Conservation (phyloP, 495 filamentous ascomycete genomes). For the Penicillium chermesinum region DNA sequence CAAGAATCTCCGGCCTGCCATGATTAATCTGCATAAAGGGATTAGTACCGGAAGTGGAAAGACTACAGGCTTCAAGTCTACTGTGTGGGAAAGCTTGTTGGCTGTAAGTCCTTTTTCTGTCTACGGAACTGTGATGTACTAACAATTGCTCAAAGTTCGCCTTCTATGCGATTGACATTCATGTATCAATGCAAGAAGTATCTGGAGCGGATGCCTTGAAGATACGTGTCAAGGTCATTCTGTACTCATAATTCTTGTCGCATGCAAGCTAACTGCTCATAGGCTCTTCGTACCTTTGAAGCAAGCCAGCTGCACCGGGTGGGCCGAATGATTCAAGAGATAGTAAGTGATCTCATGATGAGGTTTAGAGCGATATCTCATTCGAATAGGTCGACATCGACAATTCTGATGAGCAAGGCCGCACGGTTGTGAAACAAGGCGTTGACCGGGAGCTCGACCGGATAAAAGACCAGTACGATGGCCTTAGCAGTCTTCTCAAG, state of each 20-base stretch:
- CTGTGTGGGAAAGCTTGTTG: conserved; percentile 66
- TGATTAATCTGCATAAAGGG: conserved; percentile 71
- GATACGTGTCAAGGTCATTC: conserved; percentile 54
- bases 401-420: conserved; percentile 64
- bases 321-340: conserved; percentile 64
- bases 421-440: conserved; percentile 67
- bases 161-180: conserved; percentile 63
- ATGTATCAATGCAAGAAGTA: conserved; percentile 59
- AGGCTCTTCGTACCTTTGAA: conserved; percentile 44
- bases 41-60: conserved; percentile 58
- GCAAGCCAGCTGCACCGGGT: conserved; percentile 53
- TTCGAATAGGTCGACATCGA: conserved; percentile 70
- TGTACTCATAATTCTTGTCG: neutral
- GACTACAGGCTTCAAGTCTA: conserved; percentile 53
- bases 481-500: conserved; percentile 67
- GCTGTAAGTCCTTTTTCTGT: conserved; percentile 30
- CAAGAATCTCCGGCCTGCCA: conserved; percentile 69
- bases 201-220: conserved; percentile 47
- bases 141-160: conserved; percentile 45
- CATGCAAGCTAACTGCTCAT: conserved; percentile 7
- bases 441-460: conserved; percentile 73
- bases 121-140: neutral
- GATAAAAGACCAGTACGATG: conserved; percentile 71
- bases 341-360: conserved; percentile 29
- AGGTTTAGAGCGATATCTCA: conserved; percentile 2